These are phyloP conservation scores for Cutaneotrichosporon sp. DNA, from an alignment of 1,284 basidiomycete genomes.

Conservation along the genomic window DNA sequence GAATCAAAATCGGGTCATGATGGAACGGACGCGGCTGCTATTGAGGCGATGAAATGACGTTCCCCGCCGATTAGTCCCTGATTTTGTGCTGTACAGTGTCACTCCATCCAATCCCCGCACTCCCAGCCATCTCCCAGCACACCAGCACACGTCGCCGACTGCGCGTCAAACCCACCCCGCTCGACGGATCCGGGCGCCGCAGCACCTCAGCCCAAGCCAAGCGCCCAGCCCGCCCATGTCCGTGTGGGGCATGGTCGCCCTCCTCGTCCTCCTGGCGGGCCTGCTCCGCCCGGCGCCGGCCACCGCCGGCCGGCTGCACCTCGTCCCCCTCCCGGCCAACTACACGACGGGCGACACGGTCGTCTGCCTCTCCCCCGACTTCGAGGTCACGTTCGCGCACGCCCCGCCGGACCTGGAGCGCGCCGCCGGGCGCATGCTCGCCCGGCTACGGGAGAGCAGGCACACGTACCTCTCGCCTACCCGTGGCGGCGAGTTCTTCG, in stretches of 20 bases:
- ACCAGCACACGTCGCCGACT: too few relatives aligned
- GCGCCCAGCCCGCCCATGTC: too few relatives aligned
- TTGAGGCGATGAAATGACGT: conserved; percentile 1
- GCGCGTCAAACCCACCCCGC: not conserved
- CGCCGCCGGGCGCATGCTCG: not conserved
- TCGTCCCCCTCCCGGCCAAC: conserved; percentile 53
- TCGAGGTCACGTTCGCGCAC: not conserved
- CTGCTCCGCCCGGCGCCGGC: too few relatives aligned
- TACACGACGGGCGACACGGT: conserved; percentile 59
- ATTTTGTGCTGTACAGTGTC: not conserved
- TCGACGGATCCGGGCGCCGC: too few relatives aligned
- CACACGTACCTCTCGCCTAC: conserved; percentile 25
- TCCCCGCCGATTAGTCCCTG: not conserved
- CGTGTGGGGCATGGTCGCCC: too few relatives aligned
- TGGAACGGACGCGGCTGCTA: not conserved
- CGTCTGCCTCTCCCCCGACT: conserved; percentile 38
- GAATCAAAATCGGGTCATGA: not conserved
- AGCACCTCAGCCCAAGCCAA: too few relatives aligned
- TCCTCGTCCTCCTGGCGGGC: too few relatives aligned
- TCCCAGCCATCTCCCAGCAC: not conserved
- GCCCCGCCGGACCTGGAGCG: too few relatives aligned
- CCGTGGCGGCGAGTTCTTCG: conserved; percentile 31
- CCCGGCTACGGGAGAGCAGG: not conserved
- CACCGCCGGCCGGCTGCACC: conserved; percentile 7
- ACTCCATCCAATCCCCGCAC: not conserved